A percentile compares a stretch with the other conserved stretches of the same genome.
Conservation (phyloP, 495 filamentous ascomycete genomes). For the Penicillium bialowiezense region DNA sequence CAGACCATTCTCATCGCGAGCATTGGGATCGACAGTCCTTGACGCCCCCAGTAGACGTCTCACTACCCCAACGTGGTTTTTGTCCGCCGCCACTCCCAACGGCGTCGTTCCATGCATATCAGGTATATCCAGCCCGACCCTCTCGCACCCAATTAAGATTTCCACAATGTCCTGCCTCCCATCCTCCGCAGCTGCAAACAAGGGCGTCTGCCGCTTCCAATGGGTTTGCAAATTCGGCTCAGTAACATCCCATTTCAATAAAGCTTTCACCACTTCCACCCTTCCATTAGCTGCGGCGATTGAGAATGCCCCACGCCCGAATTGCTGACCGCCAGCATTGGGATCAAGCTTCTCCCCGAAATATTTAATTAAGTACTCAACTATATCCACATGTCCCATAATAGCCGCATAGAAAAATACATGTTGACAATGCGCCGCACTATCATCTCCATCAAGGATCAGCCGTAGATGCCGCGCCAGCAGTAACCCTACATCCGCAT, state of each 20-base stretch:
- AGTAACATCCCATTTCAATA: slow-evolving; percentile 18
- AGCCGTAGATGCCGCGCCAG: slow-evolving; percentile 20
- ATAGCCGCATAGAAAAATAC: slow-evolving; percentile 26
- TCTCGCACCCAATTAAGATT: slow-evolving; percentile 9
- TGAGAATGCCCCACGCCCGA: slow-evolving; percentile 19
- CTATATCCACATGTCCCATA: slow-evolving; percentile 18
- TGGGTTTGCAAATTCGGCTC: slow-evolving; percentile 21
- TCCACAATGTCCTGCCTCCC: slow-evolving; percentile 15
- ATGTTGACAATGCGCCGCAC: slow-evolving; percentile 18
- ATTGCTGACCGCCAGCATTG: slow-evolving; percentile 7
- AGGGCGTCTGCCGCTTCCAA: slow-evolving; percentile 20
- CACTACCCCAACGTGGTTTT: slow-evolving; percentile 6
- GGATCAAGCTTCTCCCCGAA: slow-evolving; percentile 20
- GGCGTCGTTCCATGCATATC: slow-evolving; percentile 21
- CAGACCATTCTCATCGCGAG: slow-evolving; percentile 13
- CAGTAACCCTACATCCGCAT: slow-evolving; percentile 8
- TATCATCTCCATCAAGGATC: slow-evolving; percentile 16
- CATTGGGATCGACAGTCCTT: slow-evolving; percentile 15
- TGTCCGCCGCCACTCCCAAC: slow-evolving; percentile 13
- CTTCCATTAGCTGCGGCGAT: slow-evolving; percentile 16
- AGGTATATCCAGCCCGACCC: slow-evolving; percentile 18
- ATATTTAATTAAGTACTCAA: slow-evolving; percentile 16
- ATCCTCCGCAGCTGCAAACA: slow-evolving; percentile 16
- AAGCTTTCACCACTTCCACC: slow-evolving; percentile 14
- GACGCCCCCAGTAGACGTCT: slow-evolving; percentile 8